phyloP scores from a whole-genome alignment of 202 grass and related monocot genomes.

The Bolboschoenoplectus hybrid region DNA sequence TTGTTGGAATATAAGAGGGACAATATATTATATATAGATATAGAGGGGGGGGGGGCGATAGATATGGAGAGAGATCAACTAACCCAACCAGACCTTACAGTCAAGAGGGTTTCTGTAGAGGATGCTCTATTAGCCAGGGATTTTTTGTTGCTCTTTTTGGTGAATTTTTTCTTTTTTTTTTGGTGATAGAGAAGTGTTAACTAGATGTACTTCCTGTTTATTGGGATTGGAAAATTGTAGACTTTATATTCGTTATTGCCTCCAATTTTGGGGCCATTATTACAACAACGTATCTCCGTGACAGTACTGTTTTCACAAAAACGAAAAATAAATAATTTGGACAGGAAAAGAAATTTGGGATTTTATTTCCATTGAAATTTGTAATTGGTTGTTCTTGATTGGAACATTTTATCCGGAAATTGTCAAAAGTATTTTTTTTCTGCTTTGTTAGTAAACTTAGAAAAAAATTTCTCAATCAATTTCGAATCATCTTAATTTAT shows the following conservation, averaged over 20 bases:
- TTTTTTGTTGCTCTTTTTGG: not conserved
- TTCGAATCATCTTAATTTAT: too few relatives aligned
- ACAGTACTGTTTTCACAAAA: too few relatives aligned
- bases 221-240: not conserved
- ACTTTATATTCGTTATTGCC: not conserved
- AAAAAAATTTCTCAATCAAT: too few relatives aligned
- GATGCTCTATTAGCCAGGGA: not conserved
- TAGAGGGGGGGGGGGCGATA: not conserved
- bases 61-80: not conserved
- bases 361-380: too few relatives aligned
- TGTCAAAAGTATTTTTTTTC: too few relatives aligned
- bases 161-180: too few relatives aligned
- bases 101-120: not conserved
- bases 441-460: too few relatives aligned
- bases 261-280: not conserved
- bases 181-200: not conserved
- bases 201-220: not conserved
- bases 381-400: too few relatives aligned
- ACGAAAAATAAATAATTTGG: too few relatives aligned
- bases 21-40: constrained; percentile 16
- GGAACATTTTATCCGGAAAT: too few relatives aligned
- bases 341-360: too few relatives aligned
- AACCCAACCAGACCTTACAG: constrained; percentile 38
- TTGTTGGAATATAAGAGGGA: constrained; percentile 18
- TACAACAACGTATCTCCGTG: too few relatives aligned